A percentile compares a stretch with the other conserved stretches of the same genome.
phyloP scores from a whole-genome alignment of 2,329 filamentous ascomycete species.

The Ophiocordyceps camponoti-saundersi region DNA sequence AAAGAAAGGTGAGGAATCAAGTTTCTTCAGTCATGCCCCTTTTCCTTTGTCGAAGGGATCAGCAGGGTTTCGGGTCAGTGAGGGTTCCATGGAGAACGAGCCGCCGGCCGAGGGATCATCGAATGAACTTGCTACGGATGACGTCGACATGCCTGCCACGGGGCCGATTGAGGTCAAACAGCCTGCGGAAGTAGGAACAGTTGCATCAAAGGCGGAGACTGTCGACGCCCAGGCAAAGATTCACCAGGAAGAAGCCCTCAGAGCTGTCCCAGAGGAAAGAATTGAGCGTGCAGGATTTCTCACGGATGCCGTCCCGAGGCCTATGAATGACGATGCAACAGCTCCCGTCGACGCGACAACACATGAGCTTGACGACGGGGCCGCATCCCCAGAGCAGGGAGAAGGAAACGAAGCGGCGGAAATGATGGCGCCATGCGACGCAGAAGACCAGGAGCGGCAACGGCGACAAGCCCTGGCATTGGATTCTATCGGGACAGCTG shows the following conservation, averaged over 20 bases:
- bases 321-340: background rate
- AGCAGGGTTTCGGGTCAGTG: constrained; percentile 10
- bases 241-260: background rate
- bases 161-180: background rate
- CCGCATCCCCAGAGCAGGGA: background rate
- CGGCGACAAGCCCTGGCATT: constrained; percentile 7
- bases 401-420: background rate
- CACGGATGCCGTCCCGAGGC: background rate
- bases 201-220: background rate
- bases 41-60: constrained; percentile 16
- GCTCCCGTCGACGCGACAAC: background rate
- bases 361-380: background rate
- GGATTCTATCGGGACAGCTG: constrained; percentile 5
- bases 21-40: constrained; percentile 20
- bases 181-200: background rate
- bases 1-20: constrained; percentile 26
- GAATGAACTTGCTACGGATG: background rate
- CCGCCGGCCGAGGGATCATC: background rate
- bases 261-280: background rate
- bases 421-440: background rate
- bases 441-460: background rate
- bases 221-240: background rate
- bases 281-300: background rate
- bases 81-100: constrained; percentile 9
- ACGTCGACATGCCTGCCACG: background rate